Percentiles rank a stretch among this genome's conserved stretches.
These are phyloP conservation scores for Thielaviopsis cerberus DNA, from an alignment of 2,329 filamentous ascomycete species.

Conservation along the genomic window DNA sequence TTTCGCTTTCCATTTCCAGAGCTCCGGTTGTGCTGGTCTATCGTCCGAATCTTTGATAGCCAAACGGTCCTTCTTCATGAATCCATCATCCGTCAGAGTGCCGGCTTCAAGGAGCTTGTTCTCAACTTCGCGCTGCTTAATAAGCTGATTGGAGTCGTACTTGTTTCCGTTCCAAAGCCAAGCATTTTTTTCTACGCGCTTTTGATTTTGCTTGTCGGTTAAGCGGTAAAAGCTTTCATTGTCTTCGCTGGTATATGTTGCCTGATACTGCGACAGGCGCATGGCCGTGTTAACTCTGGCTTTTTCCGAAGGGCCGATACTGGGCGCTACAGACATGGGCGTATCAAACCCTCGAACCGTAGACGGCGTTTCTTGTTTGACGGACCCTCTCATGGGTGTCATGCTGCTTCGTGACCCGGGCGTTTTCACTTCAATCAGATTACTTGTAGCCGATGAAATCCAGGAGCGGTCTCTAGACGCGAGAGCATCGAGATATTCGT, in stretches of 20 bases:
- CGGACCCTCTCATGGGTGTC: slow-evolving; percentile 23
- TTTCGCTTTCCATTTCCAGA: slow-evolving; percentile 54
- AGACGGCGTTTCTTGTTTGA: slow-evolving; percentile 37
- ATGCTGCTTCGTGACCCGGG: background rate
- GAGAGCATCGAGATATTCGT: slow-evolving; percentile 80
- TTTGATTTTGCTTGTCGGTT: slow-evolving; percentile 76
- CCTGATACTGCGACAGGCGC: slow-evolving; percentile 59
- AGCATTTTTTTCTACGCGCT: slow-evolving; percentile 63
- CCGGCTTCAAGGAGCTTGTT: slow-evolving; percentile 29
- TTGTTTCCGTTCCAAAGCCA: slow-evolving; percentile 86
- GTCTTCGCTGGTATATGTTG: slow-evolving; percentile 90
- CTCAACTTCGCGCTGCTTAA: slow-evolving; percentile 46
- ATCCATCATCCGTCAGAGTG: slow-evolving; percentile 37
- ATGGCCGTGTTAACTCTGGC: slow-evolving; percentile 9
- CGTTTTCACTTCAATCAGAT: slow-evolving; percentile 63
- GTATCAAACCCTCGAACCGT: background rate
- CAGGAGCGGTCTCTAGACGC: slow-evolving; percentile 70
- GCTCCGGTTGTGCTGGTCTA: slow-evolving; percentile 55
- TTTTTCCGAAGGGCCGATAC: background rate
- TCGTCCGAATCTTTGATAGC: slow-evolving; percentile 49
- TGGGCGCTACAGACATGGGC: slow-evolving; percentile 2
- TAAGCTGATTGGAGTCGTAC: slow-evolving; percentile 60
- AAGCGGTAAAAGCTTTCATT: slow-evolving; percentile 93
- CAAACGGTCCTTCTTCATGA: slow-evolving; percentile 33
- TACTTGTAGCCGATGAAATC: slow-evolving; percentile 64